phyloP scores from a whole-genome alignment of 768 basidiomycete genomes.

The Serpula lacrymans region DNA sequence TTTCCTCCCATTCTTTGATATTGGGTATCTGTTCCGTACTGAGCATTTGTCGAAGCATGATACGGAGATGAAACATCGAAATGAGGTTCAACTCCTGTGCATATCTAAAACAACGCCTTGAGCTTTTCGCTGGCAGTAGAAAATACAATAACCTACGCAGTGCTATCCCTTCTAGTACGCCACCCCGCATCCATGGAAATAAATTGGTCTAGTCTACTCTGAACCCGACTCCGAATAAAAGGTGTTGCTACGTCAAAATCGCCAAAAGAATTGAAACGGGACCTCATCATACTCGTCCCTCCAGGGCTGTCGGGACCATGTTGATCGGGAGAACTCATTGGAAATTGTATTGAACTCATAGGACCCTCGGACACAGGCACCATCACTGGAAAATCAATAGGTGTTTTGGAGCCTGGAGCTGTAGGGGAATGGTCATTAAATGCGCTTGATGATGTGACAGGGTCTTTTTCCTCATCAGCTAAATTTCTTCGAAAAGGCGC shows the following conservation, averaged over 20 bases:
- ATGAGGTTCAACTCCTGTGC: constrained; percentile 80
- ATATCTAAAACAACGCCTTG: constrained; percentile 49
- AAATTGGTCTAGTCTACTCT: constrained; percentile 66
- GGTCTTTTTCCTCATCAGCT: constrained; percentile 73
- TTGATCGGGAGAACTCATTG: constrained; percentile 73
- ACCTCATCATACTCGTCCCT: constrained; percentile 45
- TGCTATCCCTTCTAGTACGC: constrained; percentile 86
- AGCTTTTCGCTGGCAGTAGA: no score
- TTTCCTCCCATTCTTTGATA: constrained; percentile 84
- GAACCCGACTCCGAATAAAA: constrained; percentile 82
- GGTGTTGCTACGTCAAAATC: constrained; percentile 74
- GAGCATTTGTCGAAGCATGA: constrained; percentile 90
- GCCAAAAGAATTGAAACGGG: constrained; percentile 67
- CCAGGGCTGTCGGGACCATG: constrained; percentile 54
- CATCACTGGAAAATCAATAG: constrained; percentile 55
- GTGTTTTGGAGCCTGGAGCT: constrained; percentile 44
- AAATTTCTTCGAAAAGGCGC: constrained; percentile 76
- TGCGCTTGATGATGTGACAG: constrained; percentile 36
- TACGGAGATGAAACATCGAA: constrained; percentile 86
- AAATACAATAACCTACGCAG: constrained; percentile 58
- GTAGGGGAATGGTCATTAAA: constrained; percentile 42
- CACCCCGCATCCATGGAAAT: constrained; percentile 66
- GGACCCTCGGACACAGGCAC: constrained; percentile 49
- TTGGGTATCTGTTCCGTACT: constrained; percentile 80
- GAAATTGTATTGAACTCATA: constrained; percentile 78